These are phyloP conservation scores for Colletotrichum nymphaeae DNA, from an alignment of 2,329 filamentous ascomycete species.

Conservation along the genomic window DNA sequence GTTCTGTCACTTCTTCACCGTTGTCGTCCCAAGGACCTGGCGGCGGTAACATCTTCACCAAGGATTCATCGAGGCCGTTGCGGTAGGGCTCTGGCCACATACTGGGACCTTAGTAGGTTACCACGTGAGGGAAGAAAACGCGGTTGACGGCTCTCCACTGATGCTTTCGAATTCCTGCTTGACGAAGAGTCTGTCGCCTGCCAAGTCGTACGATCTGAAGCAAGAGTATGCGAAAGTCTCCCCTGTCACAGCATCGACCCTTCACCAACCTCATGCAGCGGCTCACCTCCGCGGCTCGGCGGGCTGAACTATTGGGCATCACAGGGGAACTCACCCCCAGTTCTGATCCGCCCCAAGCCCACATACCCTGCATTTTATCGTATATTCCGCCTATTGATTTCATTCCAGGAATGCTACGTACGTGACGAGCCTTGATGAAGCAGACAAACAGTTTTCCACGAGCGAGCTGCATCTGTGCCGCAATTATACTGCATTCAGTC, in stretches of 20 bases:
- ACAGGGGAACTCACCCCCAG: neutral
- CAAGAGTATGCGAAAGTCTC: neutral
- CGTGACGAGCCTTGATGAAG: neutral
- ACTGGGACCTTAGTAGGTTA: too few relatives aligned
- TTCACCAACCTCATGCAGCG: neutral
- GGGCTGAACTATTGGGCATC: neutral
- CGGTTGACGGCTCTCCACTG: too few relatives aligned
- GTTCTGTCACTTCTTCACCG: too few relatives aligned
- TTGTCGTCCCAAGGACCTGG: too few relatives aligned
- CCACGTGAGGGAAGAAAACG: too few relatives aligned
- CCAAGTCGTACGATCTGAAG: neutral
- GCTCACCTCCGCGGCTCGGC: neutral
- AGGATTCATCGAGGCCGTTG: too few relatives aligned
- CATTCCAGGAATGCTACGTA: neutral
- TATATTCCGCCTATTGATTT: neutral
- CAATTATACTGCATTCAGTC: neutral
- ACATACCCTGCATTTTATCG: neutral
- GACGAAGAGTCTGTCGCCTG: neutral
- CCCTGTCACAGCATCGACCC: neutral
- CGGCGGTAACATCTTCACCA: too few relatives aligned
- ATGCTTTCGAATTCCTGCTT: too few relatives aligned
- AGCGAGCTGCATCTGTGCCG: neutral
- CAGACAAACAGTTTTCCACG: neutral
- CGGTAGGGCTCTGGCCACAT: too few relatives aligned
- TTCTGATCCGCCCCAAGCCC: neutral